A percentile compares a stretch with the other conserved stretches of the same genome.
Conservation (phyloP, 106 monocot species). For the Dioscorea alata region DNA sequence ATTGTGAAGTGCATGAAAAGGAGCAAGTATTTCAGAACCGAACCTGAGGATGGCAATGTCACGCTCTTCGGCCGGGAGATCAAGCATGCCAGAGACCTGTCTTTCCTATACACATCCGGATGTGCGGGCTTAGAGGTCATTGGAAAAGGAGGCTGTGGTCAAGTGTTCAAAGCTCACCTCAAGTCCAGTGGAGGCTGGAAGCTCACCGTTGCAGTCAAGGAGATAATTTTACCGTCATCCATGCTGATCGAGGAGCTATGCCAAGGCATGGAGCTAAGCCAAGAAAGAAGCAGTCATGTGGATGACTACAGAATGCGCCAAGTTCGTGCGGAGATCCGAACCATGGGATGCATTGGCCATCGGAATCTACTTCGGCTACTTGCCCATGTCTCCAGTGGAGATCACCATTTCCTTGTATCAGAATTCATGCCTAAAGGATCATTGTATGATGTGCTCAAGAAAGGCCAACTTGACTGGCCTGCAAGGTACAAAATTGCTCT, state of each 20-base stretch:
- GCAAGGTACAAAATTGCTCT: conserved; percentile 20
- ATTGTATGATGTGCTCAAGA: conserved; percentile 14
- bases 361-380: conserved; percentile 18
- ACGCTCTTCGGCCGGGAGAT: background rate
- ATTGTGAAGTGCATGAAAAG: background rate
- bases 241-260: conserved; percentile 1
- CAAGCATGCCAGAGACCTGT: background rate
- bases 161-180: conserved; percentile 37
- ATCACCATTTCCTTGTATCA: conserved; percentile 23
- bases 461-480: conserved; percentile 15
- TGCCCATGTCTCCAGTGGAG: conserved; percentile 13
- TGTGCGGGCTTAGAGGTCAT: conserved; percentile 11
- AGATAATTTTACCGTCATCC: background rate
- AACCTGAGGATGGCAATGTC: background rate
- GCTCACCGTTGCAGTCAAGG: conserved; percentile 34
- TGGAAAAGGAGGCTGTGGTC: conserved; percentile 38
- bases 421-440: conserved; percentile 26
- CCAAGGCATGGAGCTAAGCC: background rate
- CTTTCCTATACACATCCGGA: background rate
- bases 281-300: conserved; percentile 13
- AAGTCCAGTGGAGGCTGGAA: background rate
- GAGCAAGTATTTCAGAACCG: background rate
- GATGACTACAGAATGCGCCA: conserved; percentile 25
- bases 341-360: conserved; percentile 22
- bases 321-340: conserved; percentile 38